Evolutionary conservation across 257 asterid genomes (phyloP).

Genomic region (Primulina tabacum): DNA sequence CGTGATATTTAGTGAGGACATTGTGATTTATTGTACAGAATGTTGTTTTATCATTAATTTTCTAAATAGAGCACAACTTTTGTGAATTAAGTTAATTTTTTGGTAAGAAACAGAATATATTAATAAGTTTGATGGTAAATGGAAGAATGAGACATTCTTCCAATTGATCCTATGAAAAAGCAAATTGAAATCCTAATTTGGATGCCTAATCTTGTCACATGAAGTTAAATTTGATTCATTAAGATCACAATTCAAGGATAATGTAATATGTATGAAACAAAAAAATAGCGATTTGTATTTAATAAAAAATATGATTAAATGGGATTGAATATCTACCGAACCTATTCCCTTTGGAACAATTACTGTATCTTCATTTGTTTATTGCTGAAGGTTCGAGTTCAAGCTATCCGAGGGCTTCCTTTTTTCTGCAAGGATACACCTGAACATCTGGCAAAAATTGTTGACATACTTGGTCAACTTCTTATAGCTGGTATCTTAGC

Average conservation of each 20-base stretch:
- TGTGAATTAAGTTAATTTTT: no score
- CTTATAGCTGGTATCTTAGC: conserved; percentile 64
- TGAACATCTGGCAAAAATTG: conserved; percentile 68
- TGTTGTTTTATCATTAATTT: neutral
- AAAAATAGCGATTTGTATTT: no score
- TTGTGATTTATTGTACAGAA: neutral
- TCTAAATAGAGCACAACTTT: neutral
- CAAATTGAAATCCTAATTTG: neutral
- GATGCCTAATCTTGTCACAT: neutral
- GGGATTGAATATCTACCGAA: neutral
- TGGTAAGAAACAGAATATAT: neutral
- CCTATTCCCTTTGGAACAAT: neutral
- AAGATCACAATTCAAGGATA: neutral
- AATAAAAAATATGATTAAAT: no score
- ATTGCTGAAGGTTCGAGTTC: conserved; percentile 75
- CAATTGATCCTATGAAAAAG: neutral
- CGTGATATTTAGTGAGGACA: no score
- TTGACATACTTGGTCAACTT: conserved; percentile 76
- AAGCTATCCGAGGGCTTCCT: conserved; percentile 92
- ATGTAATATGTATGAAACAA: neutral
- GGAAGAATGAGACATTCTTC: neutral
- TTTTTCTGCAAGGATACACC: conserved; percentile 95
- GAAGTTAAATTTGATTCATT: neutral
- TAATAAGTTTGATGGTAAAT: neutral
- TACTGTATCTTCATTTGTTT: conserved; percentile 17